phyloP scores from a whole-genome alignment of 2,329 filamentous ascomycete species.

The Elsinoe perseae region DNA sequence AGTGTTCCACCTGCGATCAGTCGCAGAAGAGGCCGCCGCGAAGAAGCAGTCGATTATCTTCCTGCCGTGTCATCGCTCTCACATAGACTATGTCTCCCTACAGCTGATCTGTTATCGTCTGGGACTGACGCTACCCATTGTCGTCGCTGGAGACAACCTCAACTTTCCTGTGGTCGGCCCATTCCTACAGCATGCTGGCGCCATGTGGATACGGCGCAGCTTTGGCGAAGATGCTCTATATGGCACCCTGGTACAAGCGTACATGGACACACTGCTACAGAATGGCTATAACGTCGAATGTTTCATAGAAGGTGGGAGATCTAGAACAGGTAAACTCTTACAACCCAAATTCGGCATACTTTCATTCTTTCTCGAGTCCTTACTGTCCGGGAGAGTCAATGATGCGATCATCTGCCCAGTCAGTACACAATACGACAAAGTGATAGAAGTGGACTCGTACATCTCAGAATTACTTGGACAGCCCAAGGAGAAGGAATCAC shows the following conservation, averaged over 20 bases:
- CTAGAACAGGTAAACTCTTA: slow-evolving; percentile 84
- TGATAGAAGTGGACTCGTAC: slow-evolving; percentile 95
- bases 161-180: slow-evolving; percentile 86
- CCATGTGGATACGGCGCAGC: slow-evolving; percentile 89
- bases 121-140: slow-evolving; percentile 78
- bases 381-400: slow-evolving; percentile 77
- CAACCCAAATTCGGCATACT: slow-evolving; percentile 94
- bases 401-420: slow-evolving; percentile 93
- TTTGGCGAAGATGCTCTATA: slow-evolving; percentile 92
- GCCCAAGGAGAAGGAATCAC: slow-evolving; percentile 91
- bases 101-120: slow-evolving; percentile 94
- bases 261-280: slow-evolving; percentile 86
- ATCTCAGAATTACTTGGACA: slow-evolving; percentile 88
- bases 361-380: slow-evolving; percentile 81
- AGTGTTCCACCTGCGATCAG: slow-evolving; percentile 69
- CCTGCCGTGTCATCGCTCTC: slow-evolving; percentile 85
- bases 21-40: slow-evolving; percentile 72
- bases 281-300: slow-evolving; percentile 93
- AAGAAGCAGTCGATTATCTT: slow-evolving; percentile 96
- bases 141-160: slow-evolving; percentile 91
- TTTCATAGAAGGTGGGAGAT: slow-evolving; percentile 92
- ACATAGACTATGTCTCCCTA: slow-evolving; percentile 91
- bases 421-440: slow-evolving; percentile 96
- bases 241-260: slow-evolving; percentile 85
- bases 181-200: slow-evolving; percentile 87